Base-by-base conservation (phyloP, 2,329 filamentous ascomycete genomes). In the Ceratocystis papillata region DNA sequence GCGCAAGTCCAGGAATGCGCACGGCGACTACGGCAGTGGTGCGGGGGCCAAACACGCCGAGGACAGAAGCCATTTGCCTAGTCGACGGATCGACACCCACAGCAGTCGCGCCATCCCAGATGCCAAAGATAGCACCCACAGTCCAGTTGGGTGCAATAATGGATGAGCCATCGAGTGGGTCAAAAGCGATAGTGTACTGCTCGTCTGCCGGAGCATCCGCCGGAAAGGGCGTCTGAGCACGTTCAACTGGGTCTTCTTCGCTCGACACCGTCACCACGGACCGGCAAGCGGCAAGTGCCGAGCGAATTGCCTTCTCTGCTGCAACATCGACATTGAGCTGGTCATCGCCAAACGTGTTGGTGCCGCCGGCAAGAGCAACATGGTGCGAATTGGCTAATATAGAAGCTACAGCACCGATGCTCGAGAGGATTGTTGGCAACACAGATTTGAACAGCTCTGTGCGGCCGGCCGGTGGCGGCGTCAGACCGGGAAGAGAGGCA, bases 111-210 rank as follows among this genome's bases (percentile, higher is more conserved):
- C 80, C 80, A 37, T 79, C 77, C 81, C 84, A 87, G 48, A 87
- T 73, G 6, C 83, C 83, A 17, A 85, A 73, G 68, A 87, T 86
- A 60, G 82, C 79, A 25, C 81, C 81, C 7, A 84, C 81, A 0
- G 79, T 77, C 81, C 81, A 84, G 71, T 83, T 83, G 1, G 81
- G 77, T 0, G 76, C 79, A 55, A 84, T 82, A 70, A 84, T 83
- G 68, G 81, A 85, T 72, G 80, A 83, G 10, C 84, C 84, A 69
- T 87, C 84, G 0, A 87, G 78, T 0, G 84, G 84, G 69, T 87
- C 84, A 69, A 86, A 87, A 0, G 82, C 83, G 7, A 85, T 73
- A 0, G 83, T 80, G 73, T 86, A 86, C 33, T 74, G 71, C 69
- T 84, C 80, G 1, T 65, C 10, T 8, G 62, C 5, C 25, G 8